Evolutionary conservation across 257 asterid species (phyloP).

Genomic region (Osmanthus fragrans): DNA sequence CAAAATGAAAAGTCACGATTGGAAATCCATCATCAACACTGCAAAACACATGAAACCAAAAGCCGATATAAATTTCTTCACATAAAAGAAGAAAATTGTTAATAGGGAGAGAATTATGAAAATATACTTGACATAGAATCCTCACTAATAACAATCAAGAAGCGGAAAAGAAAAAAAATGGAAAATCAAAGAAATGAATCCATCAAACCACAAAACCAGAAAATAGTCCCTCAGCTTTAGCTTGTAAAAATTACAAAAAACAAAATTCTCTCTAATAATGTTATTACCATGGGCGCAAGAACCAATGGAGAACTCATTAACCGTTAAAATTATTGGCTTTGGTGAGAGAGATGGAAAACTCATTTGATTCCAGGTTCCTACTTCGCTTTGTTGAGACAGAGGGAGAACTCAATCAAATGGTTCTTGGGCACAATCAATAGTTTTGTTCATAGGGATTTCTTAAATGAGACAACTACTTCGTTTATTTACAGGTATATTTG

Average conservation of each 20-base stretch:
- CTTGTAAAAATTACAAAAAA: neutral
- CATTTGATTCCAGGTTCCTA: neutral
- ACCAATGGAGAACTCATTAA: neutral
- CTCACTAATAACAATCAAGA: neutral
- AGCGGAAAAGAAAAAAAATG: neutral
- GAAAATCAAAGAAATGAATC: neutral
- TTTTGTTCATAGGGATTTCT: neutral
- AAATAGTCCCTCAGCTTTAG: neutral
- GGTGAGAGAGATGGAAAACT: neutral
- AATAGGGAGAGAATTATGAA: neutral
- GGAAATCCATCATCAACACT: conserved; percentile 92
- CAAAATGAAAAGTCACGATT: conserved; percentile 71
- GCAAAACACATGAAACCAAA: conserved; percentile 36
- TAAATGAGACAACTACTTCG: neutral
- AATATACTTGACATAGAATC: neutral
- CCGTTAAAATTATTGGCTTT: neutral
- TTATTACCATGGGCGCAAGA: neutral
- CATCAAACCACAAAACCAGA: neutral
- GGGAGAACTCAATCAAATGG: neutral
- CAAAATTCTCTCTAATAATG: neutral
- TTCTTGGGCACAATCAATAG: neutral
- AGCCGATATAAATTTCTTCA: conserved; percentile 1
- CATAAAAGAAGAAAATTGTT: conserved; percentile 7
- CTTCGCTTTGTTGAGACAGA: neutral
- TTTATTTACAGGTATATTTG: neutral